Base-by-base conservation (phyloP, 2,329 filamentous ascomycete species). In the Hortaea werneckii region DNA sequence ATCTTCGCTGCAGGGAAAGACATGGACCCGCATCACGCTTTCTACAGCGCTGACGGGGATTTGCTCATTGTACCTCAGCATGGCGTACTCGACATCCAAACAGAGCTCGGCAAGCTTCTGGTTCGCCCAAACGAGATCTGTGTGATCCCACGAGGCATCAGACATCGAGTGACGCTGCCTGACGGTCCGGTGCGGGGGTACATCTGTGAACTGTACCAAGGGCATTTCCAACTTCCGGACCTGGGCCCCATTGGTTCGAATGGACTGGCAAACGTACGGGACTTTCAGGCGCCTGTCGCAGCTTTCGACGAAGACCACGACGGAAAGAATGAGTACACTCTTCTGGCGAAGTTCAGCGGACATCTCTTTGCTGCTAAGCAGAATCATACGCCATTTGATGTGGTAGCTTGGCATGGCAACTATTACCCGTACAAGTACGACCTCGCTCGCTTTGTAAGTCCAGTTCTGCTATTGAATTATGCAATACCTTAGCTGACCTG, bases 11-110 rank as follows among this genome's bases (percentile, higher is more conserved):
- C 83, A 0, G 85, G 85, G 13, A 82, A 78, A 62, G 80, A 82
- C 59, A 94, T 95, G 88, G 72, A 73, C 41, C 67, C 73, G n/a
- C 76, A 77, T 35, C 73, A 82, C 42, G 86, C 86, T 0, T 94
- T 89, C 63, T 94, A 90, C 72, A 89, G 83, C 3, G 83, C 87
- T 0, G 82, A 85, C 49, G 82, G 82, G 11, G 81, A 85, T 58
- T 75, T 81, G 49, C 66, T 84, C 43, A 80, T 85, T 40, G 71
- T 84, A 2, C 78, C 76, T 0, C 81, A 85, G 49, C 73, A 80
- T 51, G 82, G 82, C 9, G 68, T 74, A 0, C 68, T 85, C 1
- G 77, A 84, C 52, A 79, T 85, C 40, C 79, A 82, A 57, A 85
- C 82, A 2, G 82, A 85, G 57, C 72, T 84, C 11, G 82, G 82